These are phyloP conservation scores for Erucastrum elatum DNA, from an alignment of 345 rosid genomes.

Conservation along the genomic window DNA sequence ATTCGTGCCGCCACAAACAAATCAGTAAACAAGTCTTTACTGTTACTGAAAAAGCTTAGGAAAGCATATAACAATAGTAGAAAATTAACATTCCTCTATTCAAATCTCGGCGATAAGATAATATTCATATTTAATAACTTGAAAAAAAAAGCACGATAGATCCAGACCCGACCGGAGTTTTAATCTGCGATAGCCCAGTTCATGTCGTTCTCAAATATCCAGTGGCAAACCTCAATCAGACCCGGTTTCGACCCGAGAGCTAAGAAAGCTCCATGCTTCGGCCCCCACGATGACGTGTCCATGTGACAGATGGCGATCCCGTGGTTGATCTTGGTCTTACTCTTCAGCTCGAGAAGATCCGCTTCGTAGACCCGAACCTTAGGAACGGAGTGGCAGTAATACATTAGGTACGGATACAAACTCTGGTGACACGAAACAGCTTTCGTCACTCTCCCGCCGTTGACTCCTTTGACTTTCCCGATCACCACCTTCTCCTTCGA, in stretches of 20 bases:
- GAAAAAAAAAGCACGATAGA: constrained; percentile 1
- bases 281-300: constrained; percentile 78
- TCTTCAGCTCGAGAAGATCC: constrained; percentile 53
- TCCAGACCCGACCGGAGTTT: constrained; percentile 10
- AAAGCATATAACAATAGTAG: constrained; percentile 14
- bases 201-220: constrained; percentile 87
- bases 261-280: constrained; percentile 67
- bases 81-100: constrained; percentile 36
- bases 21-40: constrained; percentile 41
- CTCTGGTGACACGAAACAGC: constrained; percentile 86
- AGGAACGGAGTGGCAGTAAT: constrained; percentile 87
- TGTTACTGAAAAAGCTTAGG: constrained; percentile 21
- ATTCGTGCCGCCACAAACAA: constrained; percentile 31
- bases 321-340: constrained; percentile 58
- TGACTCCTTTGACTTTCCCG: constrained; percentile 59
- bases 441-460: constrained; percentile 64
- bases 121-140: background rate
- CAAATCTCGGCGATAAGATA: constrained; percentile 19
- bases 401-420: constrained; percentile 67
- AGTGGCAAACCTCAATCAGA: constrained; percentile 74
- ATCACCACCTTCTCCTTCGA: constrained; percentile 54
- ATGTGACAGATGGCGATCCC: constrained; percentile 83
- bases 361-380: constrained; percentile 78
- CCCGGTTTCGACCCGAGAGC: constrained; percentile 76
- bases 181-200: constrained; percentile 65